Evolutionary conservation across 2,329 filamentous ascomycete genomes (phyloP).

Genomic region (Fusarium sp.): DNA sequence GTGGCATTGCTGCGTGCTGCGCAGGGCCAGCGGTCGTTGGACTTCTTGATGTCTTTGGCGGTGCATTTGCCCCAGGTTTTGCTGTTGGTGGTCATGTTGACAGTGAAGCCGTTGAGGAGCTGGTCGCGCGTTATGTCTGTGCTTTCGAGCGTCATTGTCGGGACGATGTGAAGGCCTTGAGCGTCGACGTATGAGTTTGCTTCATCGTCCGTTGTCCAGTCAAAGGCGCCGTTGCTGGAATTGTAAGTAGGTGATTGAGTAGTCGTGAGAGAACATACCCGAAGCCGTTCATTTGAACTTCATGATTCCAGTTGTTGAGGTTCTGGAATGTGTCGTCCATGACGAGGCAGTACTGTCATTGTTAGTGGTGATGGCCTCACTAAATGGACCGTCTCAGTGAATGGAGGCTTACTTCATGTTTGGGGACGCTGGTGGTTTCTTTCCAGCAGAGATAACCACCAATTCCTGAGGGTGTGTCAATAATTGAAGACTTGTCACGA

Average conservation of each 20-base stretch:
- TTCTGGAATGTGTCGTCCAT: constrained; percentile 43
- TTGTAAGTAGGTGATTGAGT: background rate
- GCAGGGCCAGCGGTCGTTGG: constrained; percentile 43
- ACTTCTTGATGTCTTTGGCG: constrained; percentile 27
- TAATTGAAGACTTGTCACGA: fast-evolving
- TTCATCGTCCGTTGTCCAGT: constrained; percentile 60
- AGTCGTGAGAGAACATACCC: constrained; percentile 42
- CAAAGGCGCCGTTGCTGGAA: constrained; percentile 53
- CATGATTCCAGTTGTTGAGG: constrained; percentile 56
- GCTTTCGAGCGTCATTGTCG: constrained; percentile 54
- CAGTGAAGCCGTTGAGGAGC: constrained; percentile 49
- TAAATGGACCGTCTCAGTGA: background rate
- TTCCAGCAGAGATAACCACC: constrained; percentile 36
- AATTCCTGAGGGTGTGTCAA: constrained; percentile 7
- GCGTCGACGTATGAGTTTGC: constrained; percentile 57
- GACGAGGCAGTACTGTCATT: constrained; percentile 34
- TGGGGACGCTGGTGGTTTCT: constrained; percentile 24
- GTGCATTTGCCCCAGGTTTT: constrained; percentile 50
- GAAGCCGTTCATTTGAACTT: constrained; percentile 53
- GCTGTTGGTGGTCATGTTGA: constrained; percentile 56
- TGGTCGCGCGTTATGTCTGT: constrained; percentile 46
- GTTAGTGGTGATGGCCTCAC: background rate
- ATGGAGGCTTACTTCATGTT: constrained; percentile 27
- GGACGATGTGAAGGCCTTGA: constrained; percentile 60
- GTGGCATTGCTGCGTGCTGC: constrained; percentile 54